Evolutionary conservation across 1,284 basidiomycete species (phyloP), one percentile per base, ranked within the genome.

Genomic region (Microbotryum lychnidis-dioicae): DNA sequence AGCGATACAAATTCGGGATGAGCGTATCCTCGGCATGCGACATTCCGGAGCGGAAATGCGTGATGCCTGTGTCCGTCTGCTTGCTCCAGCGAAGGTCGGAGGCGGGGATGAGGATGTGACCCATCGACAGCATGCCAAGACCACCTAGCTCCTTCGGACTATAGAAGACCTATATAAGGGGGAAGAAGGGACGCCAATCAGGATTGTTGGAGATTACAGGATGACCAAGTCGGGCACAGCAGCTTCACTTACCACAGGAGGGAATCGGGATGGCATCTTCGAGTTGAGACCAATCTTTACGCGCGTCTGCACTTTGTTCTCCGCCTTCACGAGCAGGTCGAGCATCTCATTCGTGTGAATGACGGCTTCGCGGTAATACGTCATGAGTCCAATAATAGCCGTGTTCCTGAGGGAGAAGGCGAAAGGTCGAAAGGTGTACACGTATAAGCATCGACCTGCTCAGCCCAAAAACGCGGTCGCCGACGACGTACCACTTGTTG

Each of bases 251-350:
- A 69, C 63, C 1, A 58, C 67, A 18, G 89, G 91, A 52, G 93
- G 93, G 83, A 97, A 98, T 81, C 94, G 90, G 8, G 91, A 93
- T 47, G 96, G 96, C 96, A 99, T 97, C 80, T 97, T 97, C 76
- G 87, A 90, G 82, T 97, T 97, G 73, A 97, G 76, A 45, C 25
- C 48, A 69, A 98, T 96, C 83, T 98, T 98, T 75, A 98, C 94
- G 77, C 96, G 89, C 7, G 96, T 98, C 78, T 98, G 76, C 59
- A 97, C 92, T 81, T 97, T 96, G 82, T 94, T 96, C 79, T 97
- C 92, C 4, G 91, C 90, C 78, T 97, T 97, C 73, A 97, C 92
- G 49, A 97, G 80, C 1, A 90, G 83, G 73, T 97, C 92, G 57
- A 97, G 82, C 29, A 98, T 81, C 77, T 97, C 93, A 72, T 92